Evolutionary conservation across 805 yeast genomes (phyloP).

Genomic region (Wickerhamiella occidentalis): DNA sequence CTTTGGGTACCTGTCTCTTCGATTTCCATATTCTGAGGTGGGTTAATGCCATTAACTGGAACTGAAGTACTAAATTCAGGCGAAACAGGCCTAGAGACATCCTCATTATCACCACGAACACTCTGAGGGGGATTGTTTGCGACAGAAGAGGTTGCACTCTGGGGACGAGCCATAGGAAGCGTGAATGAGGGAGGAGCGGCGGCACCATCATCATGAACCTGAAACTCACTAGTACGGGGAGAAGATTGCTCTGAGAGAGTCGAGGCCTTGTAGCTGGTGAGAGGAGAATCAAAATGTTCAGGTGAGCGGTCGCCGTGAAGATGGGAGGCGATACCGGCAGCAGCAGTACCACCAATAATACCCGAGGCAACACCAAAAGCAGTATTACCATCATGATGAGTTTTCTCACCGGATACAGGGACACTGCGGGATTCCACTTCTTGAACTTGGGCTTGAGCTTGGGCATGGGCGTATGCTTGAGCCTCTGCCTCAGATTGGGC

Average conservation of each 20-base stretch:
- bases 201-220: conserved; percentile 12
- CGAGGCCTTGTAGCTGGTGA: conserved; percentile 7
- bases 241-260: conserved; percentile 11
- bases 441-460: neutral
- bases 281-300: neutral
- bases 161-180: conserved; percentile 46
- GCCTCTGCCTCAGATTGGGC: neutral
- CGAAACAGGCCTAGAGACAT: conserved; percentile 26
- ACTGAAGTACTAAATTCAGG: conserved; percentile 20
- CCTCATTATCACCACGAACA: conserved; percentile 57
- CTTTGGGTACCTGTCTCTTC: neutral
- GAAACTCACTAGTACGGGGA: conserved; percentile 12
- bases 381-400: neutral
- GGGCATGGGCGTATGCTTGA: neutral
- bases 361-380: conserved; percentile 12
- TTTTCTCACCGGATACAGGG: too few relatives aligned
- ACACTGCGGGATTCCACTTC: neutral
- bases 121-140: conserved; percentile 87
- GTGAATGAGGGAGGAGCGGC: conserved; percentile 28
- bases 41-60: conserved; percentile 18
- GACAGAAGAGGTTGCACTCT: conserved; percentile 78
- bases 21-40: conserved; percentile 11
- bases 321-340: conserved; percentile 17
- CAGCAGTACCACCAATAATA: conserved; percentile 21
- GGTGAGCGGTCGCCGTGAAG: neutral